phyloP scores from a whole-genome alignment of 495 filamentous ascomycete species.

The Lasiosphaeris hirsuta region DNA sequence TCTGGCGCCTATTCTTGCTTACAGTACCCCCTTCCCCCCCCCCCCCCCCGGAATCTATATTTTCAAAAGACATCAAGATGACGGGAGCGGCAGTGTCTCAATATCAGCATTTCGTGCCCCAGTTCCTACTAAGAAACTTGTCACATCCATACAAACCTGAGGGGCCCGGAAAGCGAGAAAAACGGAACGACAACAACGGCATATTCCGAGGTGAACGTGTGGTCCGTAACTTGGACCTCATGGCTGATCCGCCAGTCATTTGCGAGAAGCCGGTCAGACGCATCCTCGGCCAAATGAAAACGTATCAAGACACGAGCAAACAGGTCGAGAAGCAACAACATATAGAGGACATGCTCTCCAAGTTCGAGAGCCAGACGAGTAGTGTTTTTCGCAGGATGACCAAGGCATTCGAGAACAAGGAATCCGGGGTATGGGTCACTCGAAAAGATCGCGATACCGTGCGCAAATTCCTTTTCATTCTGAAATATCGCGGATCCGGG shows the following conservation, averaged over 20 bases:
- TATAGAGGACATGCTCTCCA: conserved; percentile 37
- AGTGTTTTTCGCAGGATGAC: conserved; percentile 32
- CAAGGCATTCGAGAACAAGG: conserved; percentile 22
- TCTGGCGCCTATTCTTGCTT: no score
- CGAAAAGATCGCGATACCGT: conserved; percentile 40
- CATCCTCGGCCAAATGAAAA: conserved; percentile 39
- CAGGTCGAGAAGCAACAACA: conserved; percentile 27
- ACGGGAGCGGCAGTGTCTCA: no score
- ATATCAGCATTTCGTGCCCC: conserved; percentile 50
- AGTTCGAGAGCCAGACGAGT: conserved; percentile 31
- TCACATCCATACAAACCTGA: conserved; percentile 24
- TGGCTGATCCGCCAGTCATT: conserved; percentile 20
- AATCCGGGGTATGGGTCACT: conserved; percentile 24
- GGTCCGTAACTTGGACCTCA: conserved; percentile 24
- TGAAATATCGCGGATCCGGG: conserved; percentile 43
- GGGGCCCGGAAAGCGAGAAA: neutral
- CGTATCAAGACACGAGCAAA: conserved; percentile 40
- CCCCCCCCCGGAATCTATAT: no score
- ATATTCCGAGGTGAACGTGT: conserved; percentile 24
- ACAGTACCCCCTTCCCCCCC: no score
- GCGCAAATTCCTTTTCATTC: conserved; percentile 54
- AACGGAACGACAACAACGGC: conserved; percentile 20
- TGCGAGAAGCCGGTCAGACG: conserved; percentile 32
- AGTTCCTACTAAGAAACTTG: conserved; percentile 46
- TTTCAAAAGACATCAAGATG: no score